Base-by-base conservation (phyloP, 2,329 filamentous ascomycete species). In the Plenodomus tracheiphilus region DNA sequence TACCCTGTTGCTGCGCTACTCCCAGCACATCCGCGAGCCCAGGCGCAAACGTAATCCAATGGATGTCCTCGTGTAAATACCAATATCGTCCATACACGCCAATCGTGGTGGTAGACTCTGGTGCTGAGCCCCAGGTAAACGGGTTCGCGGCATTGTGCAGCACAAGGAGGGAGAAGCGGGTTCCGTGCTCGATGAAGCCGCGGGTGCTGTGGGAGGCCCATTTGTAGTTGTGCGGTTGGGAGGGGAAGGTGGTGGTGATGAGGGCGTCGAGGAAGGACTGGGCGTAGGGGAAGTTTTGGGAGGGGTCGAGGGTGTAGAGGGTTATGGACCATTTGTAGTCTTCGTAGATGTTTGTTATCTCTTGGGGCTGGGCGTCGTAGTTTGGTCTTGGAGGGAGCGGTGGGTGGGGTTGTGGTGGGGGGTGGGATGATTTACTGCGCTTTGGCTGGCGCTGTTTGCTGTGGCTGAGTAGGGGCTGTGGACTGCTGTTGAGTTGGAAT, bases 91-190 rank as follows among this genome's bases (percentile, higher is more conserved):
- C 62, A 32, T 68, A 69, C 8, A 57, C 53, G 21, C 64, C 66
- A 13, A 70, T 51, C 2, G 60, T 54, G 1, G 59, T 62, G 2
- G 65, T 64, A 1, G 45, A 41, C 1, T 37, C 16, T 1, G 51
- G 25, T 1, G 30, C 2, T 0, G 17, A 10, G 2, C 17, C 36
- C 22, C 45, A 37, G 7, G 47, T 37, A 19, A 65, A 68, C 0
- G 65, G 63, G 15, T 68, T 51, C 1, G 50, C 40, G 1, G 65
- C 68, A 16, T 68, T 66, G 39, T 65, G 62, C 0, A 68, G 41
- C 2, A 68, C 59, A 18, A 71, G n/a, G n/a, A 70, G 39, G 1
- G 58, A 62, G 19, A 46, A 36, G 2, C 39, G 43, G 10, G 39
- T 41, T 5, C 61, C 66, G 5, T 51, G 36, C 9, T 51, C 20